phyloP scores from a whole-genome alignment of 257 asterid species.

The Rhazya stricta region DNA sequence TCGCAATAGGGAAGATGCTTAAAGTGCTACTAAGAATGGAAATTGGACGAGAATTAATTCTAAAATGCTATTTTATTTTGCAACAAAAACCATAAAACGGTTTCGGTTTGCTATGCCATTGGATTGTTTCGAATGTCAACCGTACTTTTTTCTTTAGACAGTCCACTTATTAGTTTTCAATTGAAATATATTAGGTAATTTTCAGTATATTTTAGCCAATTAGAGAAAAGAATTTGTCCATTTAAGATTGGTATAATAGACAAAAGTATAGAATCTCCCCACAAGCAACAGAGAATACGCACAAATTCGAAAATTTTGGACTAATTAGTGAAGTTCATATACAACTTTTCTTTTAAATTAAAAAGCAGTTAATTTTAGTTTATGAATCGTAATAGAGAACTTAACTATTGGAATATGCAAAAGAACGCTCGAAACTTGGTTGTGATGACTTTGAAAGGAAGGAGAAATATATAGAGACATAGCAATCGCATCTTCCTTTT shows the following conservation, averaged over 20 bases:
- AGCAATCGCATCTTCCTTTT: slow-evolving; percentile 5
- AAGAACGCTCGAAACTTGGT: neutral
- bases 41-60: slow-evolving; percentile 1
- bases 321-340: too few relatives aligned
- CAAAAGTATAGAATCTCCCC: too few relatives aligned
- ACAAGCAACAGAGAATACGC: too few relatives aligned
- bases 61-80: neutral
- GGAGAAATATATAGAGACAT: neutral
- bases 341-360: too few relatives aligned
- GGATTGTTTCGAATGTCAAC: neutral
- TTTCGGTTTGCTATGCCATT: neutral
- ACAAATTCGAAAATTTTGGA: too few relatives aligned
- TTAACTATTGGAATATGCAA: neutral
- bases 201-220: neutral
- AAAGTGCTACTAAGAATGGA: neutral
- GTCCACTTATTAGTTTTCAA: neutral
- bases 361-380: neutral
- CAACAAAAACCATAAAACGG: neutral
- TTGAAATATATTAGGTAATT: neutral
- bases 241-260: too few relatives aligned
- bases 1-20: neutral
- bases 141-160: neutral
- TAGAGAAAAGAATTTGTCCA: neutral
- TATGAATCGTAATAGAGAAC: neutral
- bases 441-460: neutral